Conservation (phyloP, 495 filamentous ascomycete species). For the Talaromyces thailandensis region DNA sequence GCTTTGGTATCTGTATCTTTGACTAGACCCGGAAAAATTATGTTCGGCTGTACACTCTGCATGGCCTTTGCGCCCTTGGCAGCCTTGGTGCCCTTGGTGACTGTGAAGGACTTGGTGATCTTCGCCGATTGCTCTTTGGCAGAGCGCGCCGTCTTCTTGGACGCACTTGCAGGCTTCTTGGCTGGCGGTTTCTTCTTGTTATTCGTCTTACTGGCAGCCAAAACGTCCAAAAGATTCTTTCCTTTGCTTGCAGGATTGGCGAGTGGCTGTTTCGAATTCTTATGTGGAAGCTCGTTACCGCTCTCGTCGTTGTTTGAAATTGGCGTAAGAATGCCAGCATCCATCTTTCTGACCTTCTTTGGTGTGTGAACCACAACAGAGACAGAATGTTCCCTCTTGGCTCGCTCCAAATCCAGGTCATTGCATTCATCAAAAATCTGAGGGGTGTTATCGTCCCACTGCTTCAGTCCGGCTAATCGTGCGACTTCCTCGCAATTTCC, state of each 20-base stretch:
- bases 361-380: conserved; percentile 43
- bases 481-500: conserved; percentile 88
- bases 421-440: conserved; percentile 38
- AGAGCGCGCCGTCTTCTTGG: conserved; percentile 9
- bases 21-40: neutral
- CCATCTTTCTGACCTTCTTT: conserved; percentile 24
- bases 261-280: conserved; percentile 16
- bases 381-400: conserved; percentile 18
- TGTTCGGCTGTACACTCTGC: neutral
- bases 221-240: conserved; percentile 17
- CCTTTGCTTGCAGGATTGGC: conserved; percentile 17
- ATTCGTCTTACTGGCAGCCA: conserved; percentile 8
- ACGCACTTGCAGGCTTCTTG: conserved; percentile 11
- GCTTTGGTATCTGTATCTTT: neutral
- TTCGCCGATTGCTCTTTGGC: conserved; percentile 18
- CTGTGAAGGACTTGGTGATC: conserved; percentile 29
- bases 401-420: conserved; percentile 28
- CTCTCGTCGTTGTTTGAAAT: conserved; percentile 38
- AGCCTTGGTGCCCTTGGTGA: conserved; percentile 24
- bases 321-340: conserved; percentile 55
- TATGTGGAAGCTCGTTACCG: conserved; percentile 11
- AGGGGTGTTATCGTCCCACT: conserved; percentile 57
- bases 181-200: conserved; percentile 9
- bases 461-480: conserved; percentile 58
- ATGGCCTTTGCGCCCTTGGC: neutral